These are phyloP conservation scores for Pinguiococcus pyrenoidosus DNA, from an alignment of 108 stramenopile species.

Conservation along the genomic window DNA sequence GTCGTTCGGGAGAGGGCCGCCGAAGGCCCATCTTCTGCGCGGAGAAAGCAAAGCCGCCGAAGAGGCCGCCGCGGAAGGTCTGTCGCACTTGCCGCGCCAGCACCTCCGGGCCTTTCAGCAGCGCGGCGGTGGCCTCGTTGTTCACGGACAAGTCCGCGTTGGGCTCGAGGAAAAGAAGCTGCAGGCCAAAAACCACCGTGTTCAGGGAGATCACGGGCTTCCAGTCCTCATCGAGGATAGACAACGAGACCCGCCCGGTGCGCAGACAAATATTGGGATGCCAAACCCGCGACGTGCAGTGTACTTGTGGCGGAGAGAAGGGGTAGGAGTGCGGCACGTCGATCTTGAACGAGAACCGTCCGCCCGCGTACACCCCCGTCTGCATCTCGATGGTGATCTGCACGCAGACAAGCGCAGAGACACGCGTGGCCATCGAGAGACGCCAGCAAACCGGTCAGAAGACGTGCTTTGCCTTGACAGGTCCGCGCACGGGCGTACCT, in stretches of 20 bases:
- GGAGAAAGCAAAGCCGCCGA: neutral
- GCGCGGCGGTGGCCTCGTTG: neutral
- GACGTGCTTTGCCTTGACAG: no score
- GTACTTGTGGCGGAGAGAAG: conserved; percentile 13
- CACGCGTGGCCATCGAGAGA: no score
- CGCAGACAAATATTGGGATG: conserved; percentile 20
- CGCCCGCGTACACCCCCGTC: conserved; percentile 12
- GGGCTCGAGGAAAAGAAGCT: conserved; percentile 1
- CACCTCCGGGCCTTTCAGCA: neutral
- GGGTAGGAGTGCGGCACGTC: conserved; percentile 19
- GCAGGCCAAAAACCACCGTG: conserved; percentile 23
- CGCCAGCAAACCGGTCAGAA: no score
- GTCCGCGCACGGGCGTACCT: no score
- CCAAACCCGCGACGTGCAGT: conserved; percentile 10
- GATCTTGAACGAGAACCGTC: conserved; percentile 7
- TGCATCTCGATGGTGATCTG: conserved; percentile 4
- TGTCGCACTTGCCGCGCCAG: neutral
- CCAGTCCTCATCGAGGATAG: conserved; percentile 21
- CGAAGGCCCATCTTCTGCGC: no score
- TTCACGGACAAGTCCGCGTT: neutral
- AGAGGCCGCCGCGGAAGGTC: neutral
- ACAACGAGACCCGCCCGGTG: conserved; percentile 12
- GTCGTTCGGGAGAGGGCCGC: no score
- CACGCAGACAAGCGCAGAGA: no score
- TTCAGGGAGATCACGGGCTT: conserved; percentile 25